Conservation (phyloP, 305 asterid genomes). For the Solanum hybrid region DNA sequence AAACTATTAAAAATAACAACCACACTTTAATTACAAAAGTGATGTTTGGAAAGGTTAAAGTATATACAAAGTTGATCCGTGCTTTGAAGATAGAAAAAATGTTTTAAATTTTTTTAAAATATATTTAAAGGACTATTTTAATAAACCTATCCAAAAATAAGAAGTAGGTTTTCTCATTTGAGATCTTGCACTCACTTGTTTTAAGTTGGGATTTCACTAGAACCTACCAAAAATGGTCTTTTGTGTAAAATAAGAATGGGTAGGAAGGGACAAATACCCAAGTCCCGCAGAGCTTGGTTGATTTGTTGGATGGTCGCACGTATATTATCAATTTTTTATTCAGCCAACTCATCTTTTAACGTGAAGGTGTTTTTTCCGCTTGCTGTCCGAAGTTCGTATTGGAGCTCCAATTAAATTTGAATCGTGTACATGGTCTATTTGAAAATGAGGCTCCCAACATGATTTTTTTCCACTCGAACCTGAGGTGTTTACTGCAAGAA, state of each 20-base stretch:
- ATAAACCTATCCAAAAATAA: neutral
- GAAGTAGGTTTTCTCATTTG: neutral
- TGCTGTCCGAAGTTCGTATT: neutral
- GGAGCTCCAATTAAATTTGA: no score
- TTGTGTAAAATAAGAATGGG: neutral
- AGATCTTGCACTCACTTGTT: neutral
- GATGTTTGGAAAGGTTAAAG: neutral
- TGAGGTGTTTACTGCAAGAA: neutral
- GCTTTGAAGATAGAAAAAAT: neutral
- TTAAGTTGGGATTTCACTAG: neutral
- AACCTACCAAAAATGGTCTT: neutral
- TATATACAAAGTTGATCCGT: neutral
- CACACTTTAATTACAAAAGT: neutral
- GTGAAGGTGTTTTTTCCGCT: no score
- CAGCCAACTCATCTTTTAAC: neutral
- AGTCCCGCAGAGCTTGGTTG: neutral
- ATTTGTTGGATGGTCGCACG: slow-evolving; percentile 7
- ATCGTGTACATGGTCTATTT: neutral
- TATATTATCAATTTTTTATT: neutral
- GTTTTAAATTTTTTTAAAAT: neutral
- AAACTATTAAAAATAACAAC: neutral
- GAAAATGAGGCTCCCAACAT: neutral
- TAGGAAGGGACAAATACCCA: neutral
- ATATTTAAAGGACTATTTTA: neutral
- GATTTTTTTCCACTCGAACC: neutral